A percentile compares a stretch with the other conserved stretches of the same genome.
Evolutionary conservation across 441 rosid genomes (phyloP).

Genomic region (Capsella rubella): DNA sequence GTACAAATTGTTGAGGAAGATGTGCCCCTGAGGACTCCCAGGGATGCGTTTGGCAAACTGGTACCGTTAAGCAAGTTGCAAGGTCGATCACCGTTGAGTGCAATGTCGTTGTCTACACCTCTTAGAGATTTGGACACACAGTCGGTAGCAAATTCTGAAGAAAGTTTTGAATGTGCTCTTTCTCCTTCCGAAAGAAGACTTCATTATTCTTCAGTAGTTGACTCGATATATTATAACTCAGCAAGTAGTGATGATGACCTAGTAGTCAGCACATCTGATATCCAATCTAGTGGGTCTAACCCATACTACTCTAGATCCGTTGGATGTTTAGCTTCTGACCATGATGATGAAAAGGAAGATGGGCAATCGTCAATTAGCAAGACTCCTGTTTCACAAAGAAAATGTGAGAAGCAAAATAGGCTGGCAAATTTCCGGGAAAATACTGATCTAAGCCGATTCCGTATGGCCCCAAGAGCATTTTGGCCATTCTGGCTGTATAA

Average conservation of each 20-base stretch:
- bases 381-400: conserved; percentile 44
- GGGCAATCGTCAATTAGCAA: conserved; percentile 42
- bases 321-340: conserved; percentile 42
- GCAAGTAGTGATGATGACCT: conserved; percentile 67
- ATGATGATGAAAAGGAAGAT: conserved; percentile 43
- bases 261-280: conserved; percentile 46
- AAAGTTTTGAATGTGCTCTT: conserved; percentile 84
- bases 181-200: conserved; percentile 66
- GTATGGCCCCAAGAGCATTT: conserved; percentile 63
- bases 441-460: conserved; percentile 53
- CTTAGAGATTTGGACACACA: conserved; percentile 50
- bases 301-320: conserved; percentile 41
- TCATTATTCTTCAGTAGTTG: conserved; percentile 70
- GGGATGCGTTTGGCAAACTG: conserved; percentile 72
- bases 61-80: conserved; percentile 52
- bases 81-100: conserved; percentile 36
- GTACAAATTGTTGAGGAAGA: conserved; percentile 87
- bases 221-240: conserved; percentile 52
- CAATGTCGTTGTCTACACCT: conserved; percentile 50
- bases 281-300: conserved; percentile 45
- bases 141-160: conserved; percentile 71
- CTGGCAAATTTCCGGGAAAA: conserved; percentile 44
- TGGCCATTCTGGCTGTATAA: conserved; percentile 90
- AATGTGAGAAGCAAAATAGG: conserved; percentile 46
- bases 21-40: conserved; percentile 77